phyloP scores from a whole-genome alignment of 1,284 basidiomycete species.

The Austroboletus sp. region DNA sequence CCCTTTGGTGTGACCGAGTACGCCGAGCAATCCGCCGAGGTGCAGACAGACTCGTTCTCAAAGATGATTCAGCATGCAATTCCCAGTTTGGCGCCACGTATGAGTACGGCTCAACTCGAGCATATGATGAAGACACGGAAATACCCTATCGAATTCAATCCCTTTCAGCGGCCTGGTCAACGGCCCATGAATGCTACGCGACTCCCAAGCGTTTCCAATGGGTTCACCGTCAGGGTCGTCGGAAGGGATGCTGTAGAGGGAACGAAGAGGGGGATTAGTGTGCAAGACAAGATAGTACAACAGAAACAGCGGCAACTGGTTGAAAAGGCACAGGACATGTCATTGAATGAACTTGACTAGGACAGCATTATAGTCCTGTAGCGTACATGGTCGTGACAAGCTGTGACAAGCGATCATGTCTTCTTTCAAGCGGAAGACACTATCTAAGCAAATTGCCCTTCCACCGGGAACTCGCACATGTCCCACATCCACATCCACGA shows the following conservation, averaged over 20 bases:
- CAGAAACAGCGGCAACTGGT: conserved; percentile 11
- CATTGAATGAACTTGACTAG: conserved; percentile 28
- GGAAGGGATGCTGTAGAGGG: conserved; percentile 18
- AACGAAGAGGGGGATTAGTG: not conserved
- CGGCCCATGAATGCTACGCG: conserved; percentile 27
- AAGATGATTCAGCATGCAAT: conserved; percentile 24
- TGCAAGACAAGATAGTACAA: not conserved
- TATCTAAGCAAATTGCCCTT: conserved; percentile 37
- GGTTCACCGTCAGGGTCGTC: conserved; percentile 34
- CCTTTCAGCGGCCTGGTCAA: conserved; percentile 38
- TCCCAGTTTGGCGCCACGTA: conserved; percentile 20
- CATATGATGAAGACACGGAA: conserved; percentile 24
- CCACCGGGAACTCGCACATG: conserved; percentile 61
- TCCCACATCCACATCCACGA: conserved; percentile 53
- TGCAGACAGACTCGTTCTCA: conserved; percentile 27
- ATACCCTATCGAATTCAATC: conserved; percentile 34
- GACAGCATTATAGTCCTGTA: not conserved
- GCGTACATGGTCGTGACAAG: conserved; percentile 6
- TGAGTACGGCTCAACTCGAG: conserved; percentile 22
- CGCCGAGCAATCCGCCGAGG: conserved; percentile 36
- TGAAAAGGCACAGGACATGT: conserved; percentile 14
- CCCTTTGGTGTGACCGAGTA: conserved; percentile 42
- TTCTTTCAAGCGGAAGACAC: conserved; percentile 73
- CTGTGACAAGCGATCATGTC: conserved; percentile 48
- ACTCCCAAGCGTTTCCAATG: conserved; percentile 35